Base-by-base conservation (phyloP, 805 yeast genomes). In the Metschnikowia kofuensis region DNA sequence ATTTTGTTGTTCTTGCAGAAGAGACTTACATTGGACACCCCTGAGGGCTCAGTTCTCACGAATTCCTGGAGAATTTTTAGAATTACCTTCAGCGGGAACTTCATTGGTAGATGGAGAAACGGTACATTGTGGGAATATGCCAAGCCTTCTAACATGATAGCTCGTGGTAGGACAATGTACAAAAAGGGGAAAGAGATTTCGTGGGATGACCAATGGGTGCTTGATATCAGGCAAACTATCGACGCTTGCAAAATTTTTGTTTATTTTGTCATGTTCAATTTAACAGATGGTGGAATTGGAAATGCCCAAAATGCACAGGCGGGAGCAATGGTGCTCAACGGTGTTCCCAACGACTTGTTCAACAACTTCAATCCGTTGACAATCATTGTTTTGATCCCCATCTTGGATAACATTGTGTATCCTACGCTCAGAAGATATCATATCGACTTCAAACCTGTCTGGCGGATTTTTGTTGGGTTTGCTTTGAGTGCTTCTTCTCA, bases 261-360 rank as follows among this genome's bases (percentile, higher is more conserved):
- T 28, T 77, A 70, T 63, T 78, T 63, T 58, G 64, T 68, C 40
- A 60, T 68, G 32, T 69, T 63, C 56, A 61, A 64, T 52, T 57
- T 66, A 64, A 74, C 75, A 51, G 81, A 78, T 59, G 66, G 74
- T 49, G 82, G 82, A 53, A 67, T 77, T 56, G 80, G 80, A 30
- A 65, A 75, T 37, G 61, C 66, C 52, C 79, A 74, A 58, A 77
- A 72, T 49, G 75, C 80, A 3, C 82, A 78, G 61, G 81, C 82
- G 42, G 80, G 79, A 52, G 70, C 79, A 30, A 77, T 79, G 83
- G 62, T 72, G 10, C 66, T 77, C 30, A 65, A 75, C 30, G 80
- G 80, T 41, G 79, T 79, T 55, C 83, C 83, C 50, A 79, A 79
- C 57, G 83, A 79, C 68, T 70, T 79, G 56, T 76, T 78, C 66